Evolutionary conservation across 2,329 filamentous ascomycete species (phyloP).

Genomic region (Graphilbum ipis-grandicollis): DNA sequence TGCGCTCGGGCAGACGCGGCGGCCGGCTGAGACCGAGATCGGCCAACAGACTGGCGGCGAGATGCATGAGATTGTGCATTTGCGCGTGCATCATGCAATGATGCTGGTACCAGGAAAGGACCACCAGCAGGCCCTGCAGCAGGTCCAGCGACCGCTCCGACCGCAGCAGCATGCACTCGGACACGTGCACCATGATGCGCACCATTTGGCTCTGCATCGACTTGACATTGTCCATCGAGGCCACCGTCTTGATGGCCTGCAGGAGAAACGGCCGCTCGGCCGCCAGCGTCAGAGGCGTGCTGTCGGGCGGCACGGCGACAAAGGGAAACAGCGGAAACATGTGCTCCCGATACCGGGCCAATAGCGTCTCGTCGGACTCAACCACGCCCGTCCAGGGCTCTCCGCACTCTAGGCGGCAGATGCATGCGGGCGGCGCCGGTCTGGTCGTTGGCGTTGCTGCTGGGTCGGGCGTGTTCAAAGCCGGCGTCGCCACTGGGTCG

Average conservation of each 20-base stretch:
- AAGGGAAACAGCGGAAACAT: slow-evolving; percentile 28
- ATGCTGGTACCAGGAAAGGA: slow-evolving; percentile 34
- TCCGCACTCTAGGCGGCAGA: slow-evolving; percentile 25
- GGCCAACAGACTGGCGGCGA: slow-evolving; percentile 27
- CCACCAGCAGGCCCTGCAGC: slow-evolving; percentile 28
- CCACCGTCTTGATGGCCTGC: slow-evolving; percentile 29
- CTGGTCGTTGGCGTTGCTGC: no score
- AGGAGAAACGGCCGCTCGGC: slow-evolving; percentile 28
- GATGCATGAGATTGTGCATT: slow-evolving; percentile 29
- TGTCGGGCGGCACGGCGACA: slow-evolving; percentile 21
- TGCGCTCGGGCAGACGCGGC: slow-evolving; percentile 23
- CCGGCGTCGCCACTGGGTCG: no score
- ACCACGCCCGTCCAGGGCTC: slow-evolving; percentile 20
- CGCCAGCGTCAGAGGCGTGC: slow-evolving; percentile 19
- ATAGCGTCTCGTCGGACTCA: slow-evolving; percentile 26
- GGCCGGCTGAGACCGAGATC: slow-evolving; percentile 28
- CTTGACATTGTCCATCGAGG: slow-evolving; percentile 26
- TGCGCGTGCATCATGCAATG: slow-evolving; percentile 36
- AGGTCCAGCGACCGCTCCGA: slow-evolving; percentile 32
- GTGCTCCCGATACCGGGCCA: slow-evolving; percentile 25
- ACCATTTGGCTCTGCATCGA: slow-evolving; percentile 34
- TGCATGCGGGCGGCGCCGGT: slow-evolving; percentile 27
- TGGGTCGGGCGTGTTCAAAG: no score
- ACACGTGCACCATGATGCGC: slow-evolving; percentile 25
- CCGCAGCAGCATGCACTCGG: slow-evolving; percentile 30